Base-by-base conservation (phyloP, 2,329 filamentous ascomycete species). In the Penicillium aurantiogriseum region DNA sequence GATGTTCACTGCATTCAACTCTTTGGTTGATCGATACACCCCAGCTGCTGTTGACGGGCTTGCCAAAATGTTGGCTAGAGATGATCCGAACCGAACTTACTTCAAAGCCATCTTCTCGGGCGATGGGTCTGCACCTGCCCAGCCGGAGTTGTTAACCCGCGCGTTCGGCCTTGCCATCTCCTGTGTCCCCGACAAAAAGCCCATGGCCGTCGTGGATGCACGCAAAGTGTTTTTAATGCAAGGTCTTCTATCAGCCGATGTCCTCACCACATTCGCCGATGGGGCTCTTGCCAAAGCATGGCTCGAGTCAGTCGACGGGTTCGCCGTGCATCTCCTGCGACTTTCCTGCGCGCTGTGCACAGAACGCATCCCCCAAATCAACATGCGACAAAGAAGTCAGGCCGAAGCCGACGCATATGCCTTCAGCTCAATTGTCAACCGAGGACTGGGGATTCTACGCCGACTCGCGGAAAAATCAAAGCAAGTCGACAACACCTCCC, bases 151-250 rank as follows among this genome's bases (percentile, higher is more conserved):
- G 13, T 80, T 97, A 5, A 97, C 92, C 0, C 87, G 89, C 57
- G 85, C 92, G 0, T 97, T 99, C 74, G 92, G 86, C 4, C 81
- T 99, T 19, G 89, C 92, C 2, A 89, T 97, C 55, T 90, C 90
- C 7, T 86, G 92, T 0, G 81, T 97, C 35, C 94, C 94, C 0
- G 90, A 93, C 42, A 81, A 82, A 38, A 83, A 83, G 57, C 73
- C 88, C 27, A 76, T 89, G 0, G 83, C 86, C 0, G 82, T 92
- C 5, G 84, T 94, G 5, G 92, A 97, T 71, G 86, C 85, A 4
- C 87, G 94, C 56, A 96, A 96, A 74, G 89, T 94, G 0, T 88
- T 91, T 67, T 78, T 99, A 11, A 94, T 96, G 83, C 94, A 99
- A 76, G 92, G 92, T 1, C 85, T 97, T 67, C 81, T 97, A 6